Evolutionary conservation across 164 flowering plant genomes (phyloP).

Genomic region (Brasenia schreberi): DNA sequence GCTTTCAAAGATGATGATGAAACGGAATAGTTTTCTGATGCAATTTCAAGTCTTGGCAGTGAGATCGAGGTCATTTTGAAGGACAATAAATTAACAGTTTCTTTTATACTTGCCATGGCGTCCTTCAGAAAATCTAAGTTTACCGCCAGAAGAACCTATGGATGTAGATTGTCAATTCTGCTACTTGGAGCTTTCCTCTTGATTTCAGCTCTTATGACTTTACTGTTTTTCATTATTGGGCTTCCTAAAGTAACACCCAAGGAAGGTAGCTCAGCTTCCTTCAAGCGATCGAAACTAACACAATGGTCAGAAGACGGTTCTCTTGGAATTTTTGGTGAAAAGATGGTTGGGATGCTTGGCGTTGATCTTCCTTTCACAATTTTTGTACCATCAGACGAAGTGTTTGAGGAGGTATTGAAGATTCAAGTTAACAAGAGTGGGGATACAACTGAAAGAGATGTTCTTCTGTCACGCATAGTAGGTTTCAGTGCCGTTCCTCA

Average conservation of each 20-base stretch:
- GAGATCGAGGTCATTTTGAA: slow-evolving; percentile 67
- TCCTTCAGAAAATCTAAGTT: not conserved
- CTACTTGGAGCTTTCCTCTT: not conserved
- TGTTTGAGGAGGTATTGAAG: slow-evolving; percentile 44
- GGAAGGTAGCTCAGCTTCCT: slow-evolving; percentile 1
- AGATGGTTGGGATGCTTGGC: slow-evolving; percentile 77
- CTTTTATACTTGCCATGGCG: not conserved
- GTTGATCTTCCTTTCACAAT: slow-evolving; percentile 72
- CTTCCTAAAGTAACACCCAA: slow-evolving; percentile 34
- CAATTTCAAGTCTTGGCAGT: slow-evolving; percentile 33
- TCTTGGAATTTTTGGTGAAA: slow-evolving; percentile 50
- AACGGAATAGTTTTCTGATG: slow-evolving; percentile 50
- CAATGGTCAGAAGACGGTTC: slow-evolving; percentile 7
- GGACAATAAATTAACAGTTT: slow-evolving; percentile 11
- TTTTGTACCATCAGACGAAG: slow-evolving; percentile 62
- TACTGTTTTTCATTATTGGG: slow-evolving; percentile 27
- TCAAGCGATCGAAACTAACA: slow-evolving; percentile 4
- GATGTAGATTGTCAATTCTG: not conserved
- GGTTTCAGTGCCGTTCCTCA: slow-evolving; percentile 68
- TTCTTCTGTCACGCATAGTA: slow-evolving; percentile 49
- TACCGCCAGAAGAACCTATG: not conserved
- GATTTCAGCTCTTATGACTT: slow-evolving; percentile 22
- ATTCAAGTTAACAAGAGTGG: slow-evolving; percentile 20
- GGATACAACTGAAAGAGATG: slow-evolving; percentile 26
- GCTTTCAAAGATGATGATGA: slow-evolving; percentile 34